These are phyloP conservation scores for Penicillium italicum DNA, from an alignment of 2,329 filamentous ascomycete genomes.

Conservation along the genomic window DNA sequence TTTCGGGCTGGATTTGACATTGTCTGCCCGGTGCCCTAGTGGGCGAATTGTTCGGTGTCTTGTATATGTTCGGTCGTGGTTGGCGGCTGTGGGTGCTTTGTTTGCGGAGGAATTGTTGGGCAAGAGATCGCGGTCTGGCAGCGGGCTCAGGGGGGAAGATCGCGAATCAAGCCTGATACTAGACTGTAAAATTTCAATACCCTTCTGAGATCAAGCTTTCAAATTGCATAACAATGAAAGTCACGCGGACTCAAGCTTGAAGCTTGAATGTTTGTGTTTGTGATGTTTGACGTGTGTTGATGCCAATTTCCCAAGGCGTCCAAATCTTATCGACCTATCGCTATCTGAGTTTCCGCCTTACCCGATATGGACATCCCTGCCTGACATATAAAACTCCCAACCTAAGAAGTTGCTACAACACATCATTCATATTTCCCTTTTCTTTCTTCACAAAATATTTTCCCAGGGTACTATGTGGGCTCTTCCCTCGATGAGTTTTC, in stretches of 20 bases:
- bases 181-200: neutral
- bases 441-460: neutral
- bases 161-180: neutral
- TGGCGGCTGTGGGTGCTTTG: neutral
- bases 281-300: slow-evolving; percentile 3
- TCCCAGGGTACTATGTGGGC: neutral
- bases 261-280: slow-evolving; percentile 11
- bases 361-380: neutral
- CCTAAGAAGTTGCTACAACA: neutral
- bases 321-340: slow-evolving; percentile 3
- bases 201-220: neutral
- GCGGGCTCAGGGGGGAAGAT: neutral
- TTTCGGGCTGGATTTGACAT: slow-evolving; percentile 34
- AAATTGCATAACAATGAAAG: neutral
- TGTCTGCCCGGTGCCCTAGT: slow-evolving; percentile 10
- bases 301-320: neutral
- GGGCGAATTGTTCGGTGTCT: slow-evolving; percentile 4
- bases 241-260: slow-evolving; percentile 3
- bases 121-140: neutral
- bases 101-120: neutral
- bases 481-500: too few species aligned
- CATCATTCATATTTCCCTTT: neutral
- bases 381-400: neutral
- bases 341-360: neutral
- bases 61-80: neutral